Evolutionary conservation across 495 filamentous ascomycete species (phyloP).

Genomic region (Emericellopsis terricola): DNA sequence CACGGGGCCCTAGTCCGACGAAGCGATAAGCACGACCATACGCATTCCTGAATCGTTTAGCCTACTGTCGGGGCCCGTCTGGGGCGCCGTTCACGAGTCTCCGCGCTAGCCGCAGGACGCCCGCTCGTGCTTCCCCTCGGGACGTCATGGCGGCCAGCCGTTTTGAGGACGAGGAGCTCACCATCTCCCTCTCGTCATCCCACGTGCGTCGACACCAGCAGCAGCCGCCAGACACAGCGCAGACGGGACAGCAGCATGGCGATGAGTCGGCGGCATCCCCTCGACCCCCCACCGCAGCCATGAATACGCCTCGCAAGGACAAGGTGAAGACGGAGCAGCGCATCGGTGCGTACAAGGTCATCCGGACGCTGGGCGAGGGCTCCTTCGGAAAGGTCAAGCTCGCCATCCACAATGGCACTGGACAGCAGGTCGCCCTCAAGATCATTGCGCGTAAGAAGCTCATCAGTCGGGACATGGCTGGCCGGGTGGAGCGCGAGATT

Average conservation of each 20-base stretch:
- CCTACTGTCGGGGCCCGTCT: no score
- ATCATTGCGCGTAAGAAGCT: slow-evolving; percentile 93
- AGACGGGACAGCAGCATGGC: slow-evolving; percentile 11
- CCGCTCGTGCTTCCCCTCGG: no score
- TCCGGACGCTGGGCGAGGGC: slow-evolving; percentile 85
- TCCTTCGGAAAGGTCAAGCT: slow-evolving; percentile 98
- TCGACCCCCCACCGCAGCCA: slow-evolving; percentile 8
- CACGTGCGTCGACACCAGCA: slow-evolving; percentile 34
- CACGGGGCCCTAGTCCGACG: no score
- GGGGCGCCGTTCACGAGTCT: no score
- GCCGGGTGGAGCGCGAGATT: slow-evolving; percentile 91
- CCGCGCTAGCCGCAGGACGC: no score
- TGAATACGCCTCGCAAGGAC: slow-evolving; percentile 15
- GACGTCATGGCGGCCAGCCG: slow-evolving; percentile 32
- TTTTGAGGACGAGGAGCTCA: slow-evolving; percentile 80
- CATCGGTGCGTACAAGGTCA: slow-evolving; percentile 75
- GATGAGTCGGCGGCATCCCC: slow-evolving; percentile 6
- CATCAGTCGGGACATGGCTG: slow-evolving; percentile 90
- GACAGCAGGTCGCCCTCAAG: slow-evolving; percentile 89
- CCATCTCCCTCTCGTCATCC: slow-evolving; percentile 59
- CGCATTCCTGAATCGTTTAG: no score
- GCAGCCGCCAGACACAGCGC: slow-evolving; percentile 3
- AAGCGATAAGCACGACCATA: no score
- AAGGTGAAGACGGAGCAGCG: slow-evolving; percentile 48
- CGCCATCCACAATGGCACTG: slow-evolving; percentile 74